These are phyloP conservation scores for Gaultheria prostrata DNA, from an alignment of 148 eudicot genomes.

Conservation along the genomic window DNA sequence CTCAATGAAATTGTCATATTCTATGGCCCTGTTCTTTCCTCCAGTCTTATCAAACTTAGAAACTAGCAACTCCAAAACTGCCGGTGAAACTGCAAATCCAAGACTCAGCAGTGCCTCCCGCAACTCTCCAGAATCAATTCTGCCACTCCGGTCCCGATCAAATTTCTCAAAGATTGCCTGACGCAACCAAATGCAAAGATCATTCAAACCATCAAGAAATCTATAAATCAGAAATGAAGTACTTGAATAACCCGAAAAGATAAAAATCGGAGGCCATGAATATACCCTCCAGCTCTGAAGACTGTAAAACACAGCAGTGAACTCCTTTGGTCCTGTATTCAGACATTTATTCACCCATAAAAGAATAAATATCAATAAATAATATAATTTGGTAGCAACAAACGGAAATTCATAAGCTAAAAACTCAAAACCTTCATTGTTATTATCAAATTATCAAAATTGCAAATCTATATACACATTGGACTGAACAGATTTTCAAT, in stretches of 20 bases:
- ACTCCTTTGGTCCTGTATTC: conserved; percentile 80
- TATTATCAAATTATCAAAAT: too few species aligned
- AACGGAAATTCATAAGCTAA: background rate
- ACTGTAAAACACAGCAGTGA: conserved; percentile 66
- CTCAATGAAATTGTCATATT: conserved; percentile 98
- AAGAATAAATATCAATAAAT: background rate
- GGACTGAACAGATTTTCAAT: background rate
- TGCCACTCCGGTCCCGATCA: conserved; percentile 88
- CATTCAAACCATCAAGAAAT: background rate
- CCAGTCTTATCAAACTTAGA: conserved; percentile 86
- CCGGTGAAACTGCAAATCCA: conserved; percentile 76
- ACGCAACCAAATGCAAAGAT: background rate
- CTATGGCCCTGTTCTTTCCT: conserved; percentile 74
- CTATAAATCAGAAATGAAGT: background rate
- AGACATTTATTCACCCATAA: background rate
- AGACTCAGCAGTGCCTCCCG: conserved; percentile 84
- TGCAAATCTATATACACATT: background rate
- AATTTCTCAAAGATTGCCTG: conserved; percentile 82
- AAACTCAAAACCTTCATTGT: background rate
- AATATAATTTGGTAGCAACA: too few species aligned
- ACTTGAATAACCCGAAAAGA: too few species aligned
- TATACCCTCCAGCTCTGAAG: conserved; percentile 89
- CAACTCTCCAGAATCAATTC: conserved; percentile 71
- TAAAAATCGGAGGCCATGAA: background rate
- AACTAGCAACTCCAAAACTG: conserved; percentile 69